Base-by-base conservation (phyloP, 768 basidiomycete species). In the Boletales sp. region DNA sequence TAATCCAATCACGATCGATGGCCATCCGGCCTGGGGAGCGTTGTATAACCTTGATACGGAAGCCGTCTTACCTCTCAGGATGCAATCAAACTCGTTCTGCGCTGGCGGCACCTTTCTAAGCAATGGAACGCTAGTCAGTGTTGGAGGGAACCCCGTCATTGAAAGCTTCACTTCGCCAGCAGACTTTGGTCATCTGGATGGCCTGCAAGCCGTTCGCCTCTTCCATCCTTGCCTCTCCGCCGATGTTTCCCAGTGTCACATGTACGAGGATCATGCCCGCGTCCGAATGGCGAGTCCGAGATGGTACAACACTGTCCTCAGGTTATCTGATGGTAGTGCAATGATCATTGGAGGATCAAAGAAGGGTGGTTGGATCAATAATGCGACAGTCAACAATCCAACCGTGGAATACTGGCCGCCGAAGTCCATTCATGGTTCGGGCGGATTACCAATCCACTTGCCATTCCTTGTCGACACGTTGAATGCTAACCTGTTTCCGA, bases 361-460 rank as follows among this genome's bases (percentile, higher is more conserved):
- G 56, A 86, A 82, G 63, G 89, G 89, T 8, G 90, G 88, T 10
- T 91, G 88, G 87, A 90, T 90, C 54, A 90, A 90, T 63, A 91
- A 90, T 48, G 77, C 72, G 21, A 87, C 87, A 4, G 79, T 80
- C 51, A 87, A 90, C 70, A 90, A 90, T 61, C 88, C 89, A 4
- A 90, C 87, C 0, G 67, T 87, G 54, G 87, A 90, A 66, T 93
- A 80, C 68, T 94, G 77, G 64, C 91, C 91, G 29, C 85, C 90
- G 1, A 92, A 93, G 65, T 72, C 74, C 47, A 81, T 90, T 42
- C 75, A 83, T 51, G 78, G 76, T 14, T 83, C 78, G 4, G 79
- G 82, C 38, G 89, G 90, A 40, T 56, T 86, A 56, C 84, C 86
- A 2, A 77, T 90, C 36, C 61, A 67, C n/a, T 55, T 86, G 17